Conservation (phyloP, 2,329 filamentous ascomycete genomes). For the Colletotrichum horii region DNA sequence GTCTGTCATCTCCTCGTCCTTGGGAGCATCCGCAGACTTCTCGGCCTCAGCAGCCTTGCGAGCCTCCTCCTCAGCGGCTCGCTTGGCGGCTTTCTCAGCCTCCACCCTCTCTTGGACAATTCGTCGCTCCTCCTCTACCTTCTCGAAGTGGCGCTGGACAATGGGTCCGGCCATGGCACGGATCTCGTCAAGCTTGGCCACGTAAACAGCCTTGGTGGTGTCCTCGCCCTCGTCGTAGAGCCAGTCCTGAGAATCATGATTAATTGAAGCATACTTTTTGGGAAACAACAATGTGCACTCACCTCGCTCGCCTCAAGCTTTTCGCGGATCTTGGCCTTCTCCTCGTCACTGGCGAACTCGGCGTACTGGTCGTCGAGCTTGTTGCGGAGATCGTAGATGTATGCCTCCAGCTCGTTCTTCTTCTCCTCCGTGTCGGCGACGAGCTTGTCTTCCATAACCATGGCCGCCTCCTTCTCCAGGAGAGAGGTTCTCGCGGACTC, state of each 20-base stretch:
- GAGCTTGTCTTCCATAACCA: slow-evolving; percentile 98
- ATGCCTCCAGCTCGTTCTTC: slow-evolving; percentile 99
- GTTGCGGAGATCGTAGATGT: slow-evolving; percentile 95
- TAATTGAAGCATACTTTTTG: slow-evolving; percentile 14
- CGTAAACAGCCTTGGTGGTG: slow-evolving; percentile 89
- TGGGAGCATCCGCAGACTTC: slow-evolving; percentile 51
- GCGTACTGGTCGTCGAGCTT: slow-evolving; percentile 93
- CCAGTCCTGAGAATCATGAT: slow-evolving; percentile 76
- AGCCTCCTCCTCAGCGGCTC: slow-evolving; percentile 62
- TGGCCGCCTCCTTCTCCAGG: slow-evolving; percentile 82
- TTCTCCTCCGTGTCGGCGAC: slow-evolving; percentile 98
- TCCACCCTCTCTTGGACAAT: slow-evolving; percentile 78
- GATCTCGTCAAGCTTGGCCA: slow-evolving; percentile 96
- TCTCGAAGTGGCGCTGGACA: slow-evolving; percentile 93
- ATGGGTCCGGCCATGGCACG: slow-evolving; percentile 89
- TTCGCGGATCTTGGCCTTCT: slow-evolving; percentile 84
- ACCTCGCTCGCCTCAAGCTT: slow-evolving; percentile 90
- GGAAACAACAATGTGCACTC: slow-evolving; percentile 41
- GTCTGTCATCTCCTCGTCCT: slow-evolving; percentile 70
- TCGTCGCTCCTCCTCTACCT: slow-evolving; percentile 85
- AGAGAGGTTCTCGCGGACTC: slow-evolving; percentile 67
- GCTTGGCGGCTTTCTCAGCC: slow-evolving; percentile 79
- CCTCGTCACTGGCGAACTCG: slow-evolving; percentile 87
- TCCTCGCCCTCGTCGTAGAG: slow-evolving; percentile 97
- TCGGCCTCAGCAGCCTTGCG: slow-evolving; percentile 58